Evolutionary conservation across 106 monocot species (phyloP).

Genomic region (Dioscorea dumetorum): DNA sequence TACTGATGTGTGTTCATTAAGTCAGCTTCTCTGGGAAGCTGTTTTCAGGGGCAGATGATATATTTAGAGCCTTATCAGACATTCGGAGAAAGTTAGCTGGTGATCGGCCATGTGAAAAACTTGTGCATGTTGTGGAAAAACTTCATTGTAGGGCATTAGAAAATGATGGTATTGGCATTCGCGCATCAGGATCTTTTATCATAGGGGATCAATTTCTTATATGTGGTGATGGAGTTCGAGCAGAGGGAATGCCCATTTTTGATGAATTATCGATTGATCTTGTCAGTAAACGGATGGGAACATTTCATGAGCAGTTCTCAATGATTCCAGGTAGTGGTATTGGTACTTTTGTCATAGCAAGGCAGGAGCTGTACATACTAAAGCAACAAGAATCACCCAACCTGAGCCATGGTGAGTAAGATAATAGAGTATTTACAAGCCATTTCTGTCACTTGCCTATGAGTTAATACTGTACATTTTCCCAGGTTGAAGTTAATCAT

Average conservation of each 20-base stretch:
- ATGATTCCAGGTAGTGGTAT: conserved; percentile 53
- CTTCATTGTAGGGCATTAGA: conserved; percentile 74
- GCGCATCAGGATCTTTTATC: conserved; percentile 82
- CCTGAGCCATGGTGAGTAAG: no score
- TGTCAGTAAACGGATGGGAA: conserved; percentile 40
- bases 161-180: conserved; percentile 48
- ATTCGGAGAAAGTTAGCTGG: conserved; percentile 70
- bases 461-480: no score
- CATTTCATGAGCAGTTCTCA: conserved; percentile 76
- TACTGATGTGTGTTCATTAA: not conserved
- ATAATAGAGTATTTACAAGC: no score
- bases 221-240: conserved; percentile 72
- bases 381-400: no score
- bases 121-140: conserved; percentile 91
- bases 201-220: conserved; percentile 74
- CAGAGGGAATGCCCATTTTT: conserved; percentile 75
- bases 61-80: conserved; percentile 58
- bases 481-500: no score
- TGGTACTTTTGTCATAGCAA: conserved; percentile 51
- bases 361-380: conserved; percentile 70
- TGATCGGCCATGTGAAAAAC: conserved; percentile 53
- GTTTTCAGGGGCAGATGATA: conserved; percentile 40
- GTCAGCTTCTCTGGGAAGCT: conserved; percentile 67
- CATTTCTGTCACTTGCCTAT: no score
- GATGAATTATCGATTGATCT: conserved; percentile 62